Evolutionary conservation across 176 grass and related monocot genomes (phyloP), one percentile per base, ranked within the genome.

Genomic region (Zoysia pacifica): DNA sequence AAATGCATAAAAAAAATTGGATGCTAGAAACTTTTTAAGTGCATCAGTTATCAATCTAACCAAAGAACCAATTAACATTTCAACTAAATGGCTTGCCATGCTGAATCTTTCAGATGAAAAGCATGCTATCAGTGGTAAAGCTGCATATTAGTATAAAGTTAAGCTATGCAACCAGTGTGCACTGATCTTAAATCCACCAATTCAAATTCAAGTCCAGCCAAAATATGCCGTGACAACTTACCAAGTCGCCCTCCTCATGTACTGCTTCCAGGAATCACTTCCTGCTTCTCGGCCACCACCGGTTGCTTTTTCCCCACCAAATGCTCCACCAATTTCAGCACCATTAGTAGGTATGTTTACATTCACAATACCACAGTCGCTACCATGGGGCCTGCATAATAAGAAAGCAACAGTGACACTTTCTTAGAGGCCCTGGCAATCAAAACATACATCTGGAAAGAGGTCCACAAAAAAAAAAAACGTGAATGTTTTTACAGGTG

Each of bases 251-350:
- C 96, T 93, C 41, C 96, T 89, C 96, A 95, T 98, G 78, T 95
- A 98, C 81, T 98, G 96, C 73, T 99, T 99, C 96, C 96, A 99
- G 5, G 96, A 99, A 86, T 99, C 96, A 65, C 96, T 99, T 76
- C 92, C 96, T 43, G 96, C 96, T 93, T 95, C 96, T 81, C 96
- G 84, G 9, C 96, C 96, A 50, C 92, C 96, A 58, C 95, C 96
- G 4, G 96, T 99, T 58, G 96, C 92, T 54, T 99, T 99, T 83
- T 99, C 96, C 81, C 96, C 96, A 83, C 96, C 96, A 91, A 99
- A 99, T 83, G 92, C 96, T 86, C 92, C 96, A 84, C 96, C 92
- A 1, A 95, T 99, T 90, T 99, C 92, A 74, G 96, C 96, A 79
- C 96, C 96, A 73, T 99, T 99, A 52, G 96, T 99, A 75, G 96